Percentiles rank a stretch among this genome's conserved stretches.
These are phyloP conservation scores for Parsonsia alboflavescens DNA, from an alignment of 257 asterid genomes.

Conservation along the genomic window DNA sequence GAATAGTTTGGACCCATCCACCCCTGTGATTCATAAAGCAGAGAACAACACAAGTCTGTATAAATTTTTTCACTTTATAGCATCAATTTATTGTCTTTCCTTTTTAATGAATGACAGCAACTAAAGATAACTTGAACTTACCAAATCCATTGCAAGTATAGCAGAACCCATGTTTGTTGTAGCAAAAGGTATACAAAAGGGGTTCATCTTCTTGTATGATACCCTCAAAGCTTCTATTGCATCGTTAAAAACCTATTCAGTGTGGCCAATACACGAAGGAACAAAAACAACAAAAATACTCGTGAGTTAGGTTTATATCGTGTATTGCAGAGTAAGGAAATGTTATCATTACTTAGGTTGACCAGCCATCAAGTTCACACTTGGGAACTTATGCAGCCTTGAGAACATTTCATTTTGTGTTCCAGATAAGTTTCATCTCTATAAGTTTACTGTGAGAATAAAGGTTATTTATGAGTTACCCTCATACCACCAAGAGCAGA, in stretches of 20 bases:
- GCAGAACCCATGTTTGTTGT: slow-evolving; percentile 51
- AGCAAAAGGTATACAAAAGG: slow-evolving; percentile 44
- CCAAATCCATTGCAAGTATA: slow-evolving; percentile 45
- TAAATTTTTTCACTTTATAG: background rate
- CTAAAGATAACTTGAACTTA: slow-evolving; percentile 1
- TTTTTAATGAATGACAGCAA: too few species aligned
- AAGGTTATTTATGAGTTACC: slow-evolving; percentile 19
- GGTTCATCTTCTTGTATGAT: slow-evolving; percentile 48
- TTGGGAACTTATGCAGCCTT: background rate
- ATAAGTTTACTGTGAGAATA: background rate
- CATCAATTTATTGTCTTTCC: background rate
- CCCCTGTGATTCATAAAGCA: slow-evolving; percentile 29
- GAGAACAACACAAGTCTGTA: background rate
- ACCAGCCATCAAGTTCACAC: background rate
- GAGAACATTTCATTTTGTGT: background rate
- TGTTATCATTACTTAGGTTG: background rate
- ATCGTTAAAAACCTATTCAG: slow-evolving; percentile 38
- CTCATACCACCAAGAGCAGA: slow-evolving; percentile 48
- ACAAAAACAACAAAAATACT: background rate
- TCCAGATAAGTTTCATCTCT: background rate
- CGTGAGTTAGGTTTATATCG: background rate
- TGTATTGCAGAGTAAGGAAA: background rate
- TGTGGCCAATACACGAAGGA: slow-evolving; percentile 7
- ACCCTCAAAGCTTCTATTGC: slow-evolving; percentile 37
- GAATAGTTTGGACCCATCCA: slow-evolving; percentile 57